These are phyloP conservation scores for Calophaca sinica DNA, from an alignment of 306 rosid genomes.

Conservation along the genomic window DNA sequence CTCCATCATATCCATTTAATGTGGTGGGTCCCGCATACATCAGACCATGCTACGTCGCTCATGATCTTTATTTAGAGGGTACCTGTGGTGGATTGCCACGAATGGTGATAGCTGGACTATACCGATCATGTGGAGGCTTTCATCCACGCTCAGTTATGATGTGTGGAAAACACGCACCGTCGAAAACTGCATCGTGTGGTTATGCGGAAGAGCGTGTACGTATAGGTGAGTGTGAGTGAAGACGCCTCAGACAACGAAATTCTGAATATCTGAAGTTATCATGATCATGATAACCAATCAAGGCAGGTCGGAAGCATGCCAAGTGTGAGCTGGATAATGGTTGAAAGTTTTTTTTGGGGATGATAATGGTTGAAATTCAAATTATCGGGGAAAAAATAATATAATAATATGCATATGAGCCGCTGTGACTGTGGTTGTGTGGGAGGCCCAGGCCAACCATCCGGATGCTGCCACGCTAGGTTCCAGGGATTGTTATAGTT, in stretches of 20 bases:
- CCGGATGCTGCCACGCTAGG: background rate
- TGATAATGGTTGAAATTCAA: background rate
- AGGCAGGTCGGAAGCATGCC: constrained; percentile 33
- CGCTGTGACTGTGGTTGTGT: background rate
- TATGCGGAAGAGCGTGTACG: constrained; percentile 24
- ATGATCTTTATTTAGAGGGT: constrained; percentile 36
- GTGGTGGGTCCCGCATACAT: too few species aligned
- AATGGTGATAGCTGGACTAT: constrained; percentile 27
- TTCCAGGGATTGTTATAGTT: background rate
- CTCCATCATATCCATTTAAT: too few species aligned
- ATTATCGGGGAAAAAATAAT: background rate
- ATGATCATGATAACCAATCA: constrained; percentile 40
- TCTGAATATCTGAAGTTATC: constrained; percentile 15
- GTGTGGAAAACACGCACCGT: constrained; percentile 7
- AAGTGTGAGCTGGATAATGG: constrained; percentile 48
- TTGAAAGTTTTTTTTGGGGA: background rate
- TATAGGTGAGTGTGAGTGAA: background rate
- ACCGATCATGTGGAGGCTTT: background rate
- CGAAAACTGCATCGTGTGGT: background rate
- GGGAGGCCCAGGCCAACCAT: background rate
- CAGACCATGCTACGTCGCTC: too few species aligned
- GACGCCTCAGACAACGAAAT: constrained; percentile 39
- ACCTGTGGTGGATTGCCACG: constrained; percentile 47
- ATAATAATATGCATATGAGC: background rate
- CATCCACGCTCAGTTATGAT: background rate